A percentile compares a stretch with the other conserved stretches of the same genome.
Evolutionary conservation across 129 eudicot genomes (phyloP).

Genomic region (Pittosporum tobira): DNA sequence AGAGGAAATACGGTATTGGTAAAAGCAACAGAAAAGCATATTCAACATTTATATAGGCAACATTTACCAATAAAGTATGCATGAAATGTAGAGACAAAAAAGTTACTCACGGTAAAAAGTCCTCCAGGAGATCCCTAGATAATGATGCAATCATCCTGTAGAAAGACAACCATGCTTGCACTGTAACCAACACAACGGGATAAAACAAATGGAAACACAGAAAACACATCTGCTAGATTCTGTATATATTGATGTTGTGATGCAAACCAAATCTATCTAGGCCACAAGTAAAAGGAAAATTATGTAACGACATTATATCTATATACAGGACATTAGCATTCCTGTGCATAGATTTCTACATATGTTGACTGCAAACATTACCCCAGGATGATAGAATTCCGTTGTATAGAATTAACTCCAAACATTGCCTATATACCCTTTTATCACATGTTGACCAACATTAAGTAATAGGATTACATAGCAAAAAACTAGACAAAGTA

Average conservation of each 20-base stretch:
- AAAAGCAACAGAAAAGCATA: neutral
- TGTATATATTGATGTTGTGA: neutral
- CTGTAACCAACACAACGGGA: neutral
- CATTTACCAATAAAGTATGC: neutral
- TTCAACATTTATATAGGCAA: neutral
- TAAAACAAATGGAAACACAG: neutral
- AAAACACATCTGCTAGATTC: neutral
- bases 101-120: conserved; percentile 69
- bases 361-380: too few relatives aligned
- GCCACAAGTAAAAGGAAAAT: neutral
- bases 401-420: too few relatives aligned
- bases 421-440: too few relatives aligned
- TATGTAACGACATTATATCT: neutral
- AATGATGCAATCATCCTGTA: conserved; percentile 74
- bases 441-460: too few relatives aligned
- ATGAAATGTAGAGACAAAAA: neutral
- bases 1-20: conserved; percentile 1
- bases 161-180: conserved; percentile 2
- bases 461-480: too few relatives aligned
- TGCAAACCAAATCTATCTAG: neutral
- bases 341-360: too few relatives aligned
- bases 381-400: too few relatives aligned
- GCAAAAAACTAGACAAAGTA: too few relatives aligned
- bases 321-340: too few relatives aligned
- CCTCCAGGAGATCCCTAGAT: conserved; percentile 80